phyloP scores from a whole-genome alignment of 2,329 filamentous ascomycete species.

The Colletotrichum ledebouriae region DNA sequence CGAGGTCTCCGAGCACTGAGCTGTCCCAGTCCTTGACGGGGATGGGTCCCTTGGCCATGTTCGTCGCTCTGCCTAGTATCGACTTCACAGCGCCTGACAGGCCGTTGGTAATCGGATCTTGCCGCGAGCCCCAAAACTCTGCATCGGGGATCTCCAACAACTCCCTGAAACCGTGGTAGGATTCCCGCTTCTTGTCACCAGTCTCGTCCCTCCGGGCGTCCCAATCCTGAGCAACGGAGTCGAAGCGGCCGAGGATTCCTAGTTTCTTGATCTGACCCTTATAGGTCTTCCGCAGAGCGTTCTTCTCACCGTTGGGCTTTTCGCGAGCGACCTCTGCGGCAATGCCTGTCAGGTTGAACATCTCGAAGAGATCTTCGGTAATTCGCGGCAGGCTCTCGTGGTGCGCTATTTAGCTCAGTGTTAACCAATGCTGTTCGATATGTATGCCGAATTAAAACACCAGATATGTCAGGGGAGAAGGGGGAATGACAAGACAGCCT shows the following conservation, averaged over 20 bases:
- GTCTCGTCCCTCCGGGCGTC: slow-evolving; percentile 57
- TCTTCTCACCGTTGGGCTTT: slow-evolving; percentile 76
- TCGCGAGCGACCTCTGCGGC: slow-evolving; percentile 73
- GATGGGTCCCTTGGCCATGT: slow-evolving; percentile 70
- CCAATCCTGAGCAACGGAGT: slow-evolving; percentile 64
- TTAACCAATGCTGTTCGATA: slow-evolving; percentile 57
- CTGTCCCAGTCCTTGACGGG: slow-evolving; percentile 69
- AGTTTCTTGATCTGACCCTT: slow-evolving; percentile 77
- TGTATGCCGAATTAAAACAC: slow-evolving; percentile 45
- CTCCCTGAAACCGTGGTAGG: slow-evolving; percentile 65
- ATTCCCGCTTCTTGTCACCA: slow-evolving; percentile 63
- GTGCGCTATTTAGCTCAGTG: slow-evolving; percentile 61
- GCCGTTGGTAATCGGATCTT: slow-evolving; percentile 68
- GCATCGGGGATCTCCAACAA: slow-evolving; percentile 64
- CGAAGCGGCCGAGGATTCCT: slow-evolving; percentile 72
- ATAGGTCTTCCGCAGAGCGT: slow-evolving; percentile 76
- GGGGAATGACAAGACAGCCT: slow-evolving; percentile 33
- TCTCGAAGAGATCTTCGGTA: slow-evolving; percentile 70
- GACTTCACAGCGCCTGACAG: slow-evolving; percentile 60
- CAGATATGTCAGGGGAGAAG: slow-evolving; percentile 17
- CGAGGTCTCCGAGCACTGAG: slow-evolving; percentile 70
- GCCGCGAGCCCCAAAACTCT: slow-evolving; percentile 46
- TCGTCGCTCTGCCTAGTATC: slow-evolving; percentile 64
- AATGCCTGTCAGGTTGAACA: slow-evolving; percentile 68
- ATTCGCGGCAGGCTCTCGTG: slow-evolving; percentile 61